phyloP scores from a whole-genome alignment of 371 early-diverging fungal genomes.

The Haplosporangium sp. region DNA sequence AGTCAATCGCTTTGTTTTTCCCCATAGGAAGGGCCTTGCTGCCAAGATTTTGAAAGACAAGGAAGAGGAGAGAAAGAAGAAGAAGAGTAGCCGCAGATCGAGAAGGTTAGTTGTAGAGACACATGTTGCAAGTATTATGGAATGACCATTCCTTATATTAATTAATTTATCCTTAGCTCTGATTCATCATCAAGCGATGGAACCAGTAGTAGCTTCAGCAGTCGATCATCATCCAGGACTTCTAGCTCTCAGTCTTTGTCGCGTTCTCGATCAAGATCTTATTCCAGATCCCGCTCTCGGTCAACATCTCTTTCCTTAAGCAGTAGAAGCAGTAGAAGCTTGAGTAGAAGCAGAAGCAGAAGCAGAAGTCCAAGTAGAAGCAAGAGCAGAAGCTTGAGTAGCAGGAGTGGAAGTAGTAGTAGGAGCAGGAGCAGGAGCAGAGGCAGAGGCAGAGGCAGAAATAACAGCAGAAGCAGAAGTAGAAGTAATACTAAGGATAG shows the following conservation, averaged over 20 bases:
- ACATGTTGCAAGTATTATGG: too few relatives aligned
- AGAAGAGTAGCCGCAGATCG: conserved; percentile 30
- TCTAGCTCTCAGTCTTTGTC: conserved; percentile 31
- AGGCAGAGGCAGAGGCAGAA: not conserved
- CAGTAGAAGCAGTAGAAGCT: conserved; percentile 14
- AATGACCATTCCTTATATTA: not conserved
- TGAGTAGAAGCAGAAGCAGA: conserved; percentile 3
- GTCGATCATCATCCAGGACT: conserved; percentile 28
- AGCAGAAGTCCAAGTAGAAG: conserved; percentile 5
- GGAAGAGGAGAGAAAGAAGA: conserved; percentile 51
- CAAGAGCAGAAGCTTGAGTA: not conserved
- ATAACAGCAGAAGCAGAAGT: not conserved
- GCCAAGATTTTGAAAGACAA: conserved; percentile 67
- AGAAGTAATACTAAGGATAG: conserved; percentile 1
- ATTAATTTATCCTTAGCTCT: conserved; percentile 7
- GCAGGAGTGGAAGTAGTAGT: conserved; percentile 7
- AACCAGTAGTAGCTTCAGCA: conserved; percentile 33
- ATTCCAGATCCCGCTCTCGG: conserved; percentile 17
- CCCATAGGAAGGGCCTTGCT: conserved; percentile 62
- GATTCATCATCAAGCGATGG: conserved; percentile 31
- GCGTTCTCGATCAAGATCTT: conserved; percentile 16
- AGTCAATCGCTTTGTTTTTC: not conserved
- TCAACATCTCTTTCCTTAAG: conserved; percentile 21
- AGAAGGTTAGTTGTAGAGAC: not conserved
- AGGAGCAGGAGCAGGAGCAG: conserved; percentile 23